Percentiles rank a stretch among this genome's conserved stretches.
These are phyloP conservation scores for Tetraselmis striata DNA, from an alignment of 139 green algal species.

Conservation along the genomic window DNA sequence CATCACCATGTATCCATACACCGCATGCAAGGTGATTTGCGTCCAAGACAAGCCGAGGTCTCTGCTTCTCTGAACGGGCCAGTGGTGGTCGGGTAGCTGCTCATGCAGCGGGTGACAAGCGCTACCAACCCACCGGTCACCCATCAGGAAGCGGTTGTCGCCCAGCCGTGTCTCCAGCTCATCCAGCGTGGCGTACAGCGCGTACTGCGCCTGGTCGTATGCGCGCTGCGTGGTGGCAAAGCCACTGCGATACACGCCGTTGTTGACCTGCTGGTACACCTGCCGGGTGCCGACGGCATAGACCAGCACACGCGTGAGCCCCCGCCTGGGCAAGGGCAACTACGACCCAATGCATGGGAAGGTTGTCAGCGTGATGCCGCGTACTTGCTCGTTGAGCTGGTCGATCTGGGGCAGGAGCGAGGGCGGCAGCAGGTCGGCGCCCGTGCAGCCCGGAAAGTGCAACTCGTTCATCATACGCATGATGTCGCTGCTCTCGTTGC, in stretches of 20 bases:
- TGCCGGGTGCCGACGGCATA: too few species aligned
- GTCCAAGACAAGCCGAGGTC: too few species aligned
- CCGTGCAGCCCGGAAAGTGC: constrained; percentile 32
- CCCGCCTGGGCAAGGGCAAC: too few species aligned
- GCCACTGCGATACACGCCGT: constrained; percentile 69
- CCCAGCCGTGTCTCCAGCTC: constrained; percentile 53
- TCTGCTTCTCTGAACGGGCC: too few species aligned
- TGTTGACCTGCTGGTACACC: constrained; percentile 69
- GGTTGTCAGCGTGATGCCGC: constrained; percentile 29
- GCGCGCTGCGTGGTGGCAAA: constrained; percentile 74
- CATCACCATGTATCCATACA: too few species aligned
- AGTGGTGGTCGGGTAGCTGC: too few species aligned
- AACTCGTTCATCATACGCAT: constrained; percentile 55
- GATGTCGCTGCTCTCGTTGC: constrained; percentile 75
- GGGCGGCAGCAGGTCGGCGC: constrained; percentile 53
- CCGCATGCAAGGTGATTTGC: too few species aligned
- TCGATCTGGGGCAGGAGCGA: constrained; percentile 58
- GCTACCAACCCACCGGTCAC: constrained; percentile 65
- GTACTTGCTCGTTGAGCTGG: constrained; percentile 55
- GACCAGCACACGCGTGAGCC: too few species aligned
- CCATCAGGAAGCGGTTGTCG: constrained; percentile 60
- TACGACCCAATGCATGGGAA: too few species aligned
- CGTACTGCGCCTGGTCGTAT: constrained; percentile 54
- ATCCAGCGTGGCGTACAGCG: constrained; percentile 56
- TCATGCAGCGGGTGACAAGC: too few species aligned